A percentile compares a stretch with the other conserved stretches of the same genome.
Evolutionary conservation across 345 rosid genomes (phyloP).

Genomic region (Pugionium dolabratum): DNA sequence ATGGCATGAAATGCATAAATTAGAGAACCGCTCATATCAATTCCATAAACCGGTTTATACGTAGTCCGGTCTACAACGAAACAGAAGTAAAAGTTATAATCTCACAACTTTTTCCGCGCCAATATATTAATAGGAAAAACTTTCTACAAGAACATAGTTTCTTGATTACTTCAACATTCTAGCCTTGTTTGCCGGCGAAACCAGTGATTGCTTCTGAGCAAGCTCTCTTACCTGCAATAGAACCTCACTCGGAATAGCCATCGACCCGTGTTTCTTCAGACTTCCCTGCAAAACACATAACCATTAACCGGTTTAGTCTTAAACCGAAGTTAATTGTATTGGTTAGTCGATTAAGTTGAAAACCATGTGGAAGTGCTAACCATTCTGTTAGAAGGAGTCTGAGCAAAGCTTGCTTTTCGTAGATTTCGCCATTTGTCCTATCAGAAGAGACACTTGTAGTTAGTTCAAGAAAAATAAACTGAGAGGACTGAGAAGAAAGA

Average conservation of each 20-base stretch:
- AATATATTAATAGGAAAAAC: neutral
- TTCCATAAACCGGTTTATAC: neutral
- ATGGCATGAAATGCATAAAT: slow-evolving; percentile 1
- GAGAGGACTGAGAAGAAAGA: neutral
- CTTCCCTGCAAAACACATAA: slow-evolving; percentile 48
- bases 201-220: slow-evolving; percentile 62
- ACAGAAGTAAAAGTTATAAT: neutral
- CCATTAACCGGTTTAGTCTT: slow-evolving; percentile 8
- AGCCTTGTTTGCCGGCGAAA: slow-evolving; percentile 47
- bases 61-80: slow-evolving; percentile 2
- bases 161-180: slow-evolving; percentile 42
- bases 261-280: slow-evolving; percentile 60
- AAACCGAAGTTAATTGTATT: neutral
- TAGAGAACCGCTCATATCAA: slow-evolving; percentile 10
- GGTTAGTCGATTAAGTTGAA: neutral
- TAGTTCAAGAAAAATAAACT: neutral
- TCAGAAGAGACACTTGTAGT: slow-evolving; percentile 18
- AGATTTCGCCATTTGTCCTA: slow-evolving; percentile 98
- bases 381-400: slow-evolving; percentile 61
- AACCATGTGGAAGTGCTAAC: slow-evolving; percentile 42
- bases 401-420: slow-evolving; percentile 77
- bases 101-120: slow-evolving; percentile 3
- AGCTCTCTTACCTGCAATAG: slow-evolving; percentile 78
- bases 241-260: slow-evolving; percentile 65
- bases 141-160: slow-evolving; percentile 57